A percentile compares a stretch with the other conserved stretches of the same genome.
These are phyloP conservation scores for Ceratocystis lukuohia DNA, from an alignment of 2,329 filamentous ascomycete species.

Conservation along the genomic window DNA sequence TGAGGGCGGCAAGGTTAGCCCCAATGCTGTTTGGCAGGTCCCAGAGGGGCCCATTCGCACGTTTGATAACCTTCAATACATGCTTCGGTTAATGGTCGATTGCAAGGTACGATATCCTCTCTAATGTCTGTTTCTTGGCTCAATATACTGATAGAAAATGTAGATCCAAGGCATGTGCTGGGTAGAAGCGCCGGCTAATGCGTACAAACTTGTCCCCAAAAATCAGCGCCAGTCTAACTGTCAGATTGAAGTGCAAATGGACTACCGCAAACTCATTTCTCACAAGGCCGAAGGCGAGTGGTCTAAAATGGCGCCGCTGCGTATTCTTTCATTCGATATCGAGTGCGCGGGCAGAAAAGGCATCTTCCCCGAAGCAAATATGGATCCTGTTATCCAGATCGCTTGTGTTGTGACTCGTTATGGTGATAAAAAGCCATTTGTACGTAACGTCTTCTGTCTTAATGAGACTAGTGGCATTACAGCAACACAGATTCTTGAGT, in stretches of 20 bases:
- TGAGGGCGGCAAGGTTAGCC: slow-evolving; percentile 67
- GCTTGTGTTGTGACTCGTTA: slow-evolving; percentile 91
- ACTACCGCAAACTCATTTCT: slow-evolving; percentile 70
- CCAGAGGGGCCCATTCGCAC: slow-evolving; percentile 61
- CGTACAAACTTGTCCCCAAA: slow-evolving; percentile 56
- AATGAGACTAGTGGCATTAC: slow-evolving; percentile 88
- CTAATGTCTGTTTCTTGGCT: neutral
- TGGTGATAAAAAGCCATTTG: slow-evolving; percentile 88
- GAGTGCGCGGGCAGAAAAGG: slow-evolving; percentile 96
- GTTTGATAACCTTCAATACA: slow-evolving; percentile 91
- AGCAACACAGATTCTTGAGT: slow-evolving; percentile 83
- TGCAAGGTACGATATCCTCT: slow-evolving; percentile 48
- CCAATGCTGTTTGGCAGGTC: slow-evolving; percentile 76
- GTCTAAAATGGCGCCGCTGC: slow-evolving; percentile 92
- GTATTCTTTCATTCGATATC: slow-evolving; percentile 93
- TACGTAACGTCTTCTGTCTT: slow-evolving; percentile 91
- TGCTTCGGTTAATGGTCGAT: slow-evolving; percentile 95
- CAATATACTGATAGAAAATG: slow-evolving; percentile 20
- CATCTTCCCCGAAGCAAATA: slow-evolving; percentile 83
- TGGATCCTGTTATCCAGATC: slow-evolving; percentile 95
- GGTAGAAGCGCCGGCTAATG: slow-evolving; percentile 69
- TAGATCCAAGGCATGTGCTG: slow-evolving; percentile 91
- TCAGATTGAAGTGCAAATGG: slow-evolving; percentile 83
- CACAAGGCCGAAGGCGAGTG: slow-evolving; percentile 86
- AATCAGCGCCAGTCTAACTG: slow-evolving; percentile 73